Percentiles rank a stretch among this genome's conserved stretches.
Evolutionary conservation across 768 basidiomycete genomes (phyloP).

Genomic region (Ephemerocybe angulata): DNA sequence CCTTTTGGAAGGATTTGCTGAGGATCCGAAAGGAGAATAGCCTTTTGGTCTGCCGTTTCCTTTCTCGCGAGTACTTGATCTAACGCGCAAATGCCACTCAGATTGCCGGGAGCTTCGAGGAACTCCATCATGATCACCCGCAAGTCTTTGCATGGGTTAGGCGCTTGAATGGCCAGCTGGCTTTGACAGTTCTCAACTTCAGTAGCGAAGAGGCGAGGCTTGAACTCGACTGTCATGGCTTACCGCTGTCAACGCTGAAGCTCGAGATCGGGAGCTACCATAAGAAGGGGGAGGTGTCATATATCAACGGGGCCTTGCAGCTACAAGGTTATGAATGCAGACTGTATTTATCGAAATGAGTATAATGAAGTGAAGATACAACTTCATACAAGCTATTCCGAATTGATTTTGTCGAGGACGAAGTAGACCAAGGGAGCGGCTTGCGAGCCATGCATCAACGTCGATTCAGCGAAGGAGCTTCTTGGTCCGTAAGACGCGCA

Average conservation of each 20-base stretch:
- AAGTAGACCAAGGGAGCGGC: too few species aligned
- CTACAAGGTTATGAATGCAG: constrained; percentile 33
- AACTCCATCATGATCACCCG: constrained; percentile 43
- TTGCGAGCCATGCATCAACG: too few species aligned
- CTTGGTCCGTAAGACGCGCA: too few species aligned
- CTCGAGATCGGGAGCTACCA: constrained; percentile 31
- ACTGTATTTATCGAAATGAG: constrained; percentile 21
- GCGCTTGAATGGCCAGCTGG: constrained; percentile 28
- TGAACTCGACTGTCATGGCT: constrained; percentile 9
- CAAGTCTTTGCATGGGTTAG: constrained; percentile 55
- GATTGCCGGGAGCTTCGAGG: constrained; percentile 60
- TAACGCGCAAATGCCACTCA: constrained; percentile 16
- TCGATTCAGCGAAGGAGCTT: too few species aligned
- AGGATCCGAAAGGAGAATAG: constrained; percentile 48
- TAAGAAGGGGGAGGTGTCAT: background rate
- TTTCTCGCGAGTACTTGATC: background rate
- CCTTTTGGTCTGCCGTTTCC: constrained; percentile 42
- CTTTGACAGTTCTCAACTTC: constrained; percentile 51
- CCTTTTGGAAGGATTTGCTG: constrained; percentile 61
- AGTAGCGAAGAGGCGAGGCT: constrained; percentile 23
- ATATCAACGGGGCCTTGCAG: constrained; percentile 1
- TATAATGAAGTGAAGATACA: background rate
- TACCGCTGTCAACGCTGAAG: constrained; percentile 13
- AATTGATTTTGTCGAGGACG: too few species aligned
- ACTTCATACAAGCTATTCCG: too few species aligned